A percentile compares a stretch with the other conserved stretches of the same genome.
Conservation (phyloP, 805 yeast species). For the Candida koratica region DNA sequence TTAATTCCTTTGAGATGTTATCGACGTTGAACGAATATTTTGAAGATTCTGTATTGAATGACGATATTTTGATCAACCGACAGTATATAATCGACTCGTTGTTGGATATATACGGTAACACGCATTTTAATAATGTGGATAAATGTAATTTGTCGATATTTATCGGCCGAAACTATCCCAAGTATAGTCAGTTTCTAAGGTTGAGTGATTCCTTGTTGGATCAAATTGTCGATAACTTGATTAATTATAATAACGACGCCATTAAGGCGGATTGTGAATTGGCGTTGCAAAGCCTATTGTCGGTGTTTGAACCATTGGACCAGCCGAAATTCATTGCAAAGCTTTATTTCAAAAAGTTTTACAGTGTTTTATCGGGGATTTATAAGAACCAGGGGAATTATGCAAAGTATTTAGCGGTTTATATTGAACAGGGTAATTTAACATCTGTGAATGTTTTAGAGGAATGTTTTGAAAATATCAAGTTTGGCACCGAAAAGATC, state of each 20-base stretch:
- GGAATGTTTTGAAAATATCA: conserved; percentile 18
- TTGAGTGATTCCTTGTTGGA: conserved; percentile 58
- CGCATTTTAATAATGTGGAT: conserved; percentile 24
- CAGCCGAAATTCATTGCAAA: conserved; percentile 45
- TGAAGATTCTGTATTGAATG: conserved; percentile 74
- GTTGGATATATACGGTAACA: conserved; percentile 50
- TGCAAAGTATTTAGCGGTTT: conserved; percentile 16
- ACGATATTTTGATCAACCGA: conserved; percentile 49
- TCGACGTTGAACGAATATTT: conserved; percentile 74
- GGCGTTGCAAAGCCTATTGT: conserved; percentile 68
- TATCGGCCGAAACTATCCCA: conserved; percentile 75
- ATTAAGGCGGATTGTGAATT: conserved; percentile 62
- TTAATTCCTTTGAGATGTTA: conserved; percentile 57
- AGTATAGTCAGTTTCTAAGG: conserved; percentile 77
- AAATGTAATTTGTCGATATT: conserved; percentile 55
- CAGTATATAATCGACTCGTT: conserved; percentile 77
- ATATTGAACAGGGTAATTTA: conserved; percentile 11
- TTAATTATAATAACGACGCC: conserved; percentile 32
- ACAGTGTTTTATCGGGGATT: conserved; percentile 54
- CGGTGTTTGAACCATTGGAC: conserved; percentile 60
- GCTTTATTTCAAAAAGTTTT: conserved; percentile 53
- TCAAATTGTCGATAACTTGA: conserved; percentile 46
- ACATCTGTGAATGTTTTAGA: conserved; percentile 25
- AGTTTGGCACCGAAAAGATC: conserved; percentile 20
- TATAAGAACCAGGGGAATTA: conserved; percentile 52